Evolutionary conservation across 148 eudicot genomes (phyloP).

Genomic region (Nepenthes gracilis): DNA sequence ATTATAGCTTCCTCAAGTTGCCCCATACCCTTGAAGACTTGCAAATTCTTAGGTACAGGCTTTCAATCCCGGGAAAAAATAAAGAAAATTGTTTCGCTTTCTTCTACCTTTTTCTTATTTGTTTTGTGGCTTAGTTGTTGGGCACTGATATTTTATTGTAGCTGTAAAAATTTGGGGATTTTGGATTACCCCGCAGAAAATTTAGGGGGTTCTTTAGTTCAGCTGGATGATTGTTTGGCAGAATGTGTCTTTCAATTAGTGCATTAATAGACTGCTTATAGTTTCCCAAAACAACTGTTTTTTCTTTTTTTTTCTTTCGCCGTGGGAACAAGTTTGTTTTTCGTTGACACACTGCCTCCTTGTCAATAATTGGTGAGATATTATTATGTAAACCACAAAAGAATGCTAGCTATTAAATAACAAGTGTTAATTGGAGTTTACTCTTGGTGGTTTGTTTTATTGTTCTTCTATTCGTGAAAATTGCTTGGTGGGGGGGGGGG

Average conservation of each 20-base stretch:
- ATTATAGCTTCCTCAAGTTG: constrained; percentile 93
- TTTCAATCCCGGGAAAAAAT: not conserved
- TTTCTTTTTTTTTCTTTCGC: not conserved
- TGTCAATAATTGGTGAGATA: too few species aligned
- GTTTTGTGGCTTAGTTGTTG: too few species aligned
- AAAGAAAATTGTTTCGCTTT: not conserved
- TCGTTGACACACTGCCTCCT: too few species aligned
- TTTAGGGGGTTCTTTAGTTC: not conserved
- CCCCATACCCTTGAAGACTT: constrained; percentile 71
- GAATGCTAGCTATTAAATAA: too few species aligned
- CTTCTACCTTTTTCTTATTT: not conserved
- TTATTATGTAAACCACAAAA: too few species aligned
- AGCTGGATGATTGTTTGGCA: not conserved
- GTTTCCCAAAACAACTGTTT: not conserved
- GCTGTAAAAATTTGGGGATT: not conserved
- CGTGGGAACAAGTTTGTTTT: too few species aligned
- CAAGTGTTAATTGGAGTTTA: too few species aligned
- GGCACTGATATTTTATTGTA: too few species aligned
- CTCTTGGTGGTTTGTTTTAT: too few species aligned
- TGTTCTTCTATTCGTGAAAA: too few species aligned
- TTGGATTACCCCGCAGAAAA: too few species aligned
- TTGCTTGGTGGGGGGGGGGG: too few species aligned
- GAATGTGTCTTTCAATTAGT: not conserved
- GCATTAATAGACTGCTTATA: not conserved
- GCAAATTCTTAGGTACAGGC: constrained; percentile 61